Base-by-base conservation (phyloP, 805 yeast species). In the Nakazawaea anatomiae region DNA sequence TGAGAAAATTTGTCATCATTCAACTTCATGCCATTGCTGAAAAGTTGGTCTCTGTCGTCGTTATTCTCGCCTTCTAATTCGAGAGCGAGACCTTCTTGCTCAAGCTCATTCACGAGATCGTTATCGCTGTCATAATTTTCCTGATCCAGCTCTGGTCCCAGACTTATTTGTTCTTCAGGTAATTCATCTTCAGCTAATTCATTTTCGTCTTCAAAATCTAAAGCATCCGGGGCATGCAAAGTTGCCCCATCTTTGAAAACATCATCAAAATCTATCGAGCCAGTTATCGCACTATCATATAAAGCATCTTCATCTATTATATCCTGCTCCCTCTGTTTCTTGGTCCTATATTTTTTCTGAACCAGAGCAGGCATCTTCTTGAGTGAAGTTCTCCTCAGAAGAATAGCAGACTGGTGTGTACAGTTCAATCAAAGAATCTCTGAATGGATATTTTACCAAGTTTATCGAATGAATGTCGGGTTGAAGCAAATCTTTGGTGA, bases 141-240 rank as follows among this genome's bases (percentile, higher is more conserved):
- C 4, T 45, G 60, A 4, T 45, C 57, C 14, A 53, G 59, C 10
- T 43, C 58, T 25, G 54, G 11, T 6, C 9, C 44, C 29, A 25
- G 32, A 52, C 25, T 18, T 18, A 18, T 18, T 18, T 18, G 25
- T 18, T 52, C 73, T 32, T 68, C 74, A 1, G 73, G 73, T 3
- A 67, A 59, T 51, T 88, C 96, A 44, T 91, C 97, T 28, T 91
- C 97, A 0, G 97, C 97, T 46, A 91, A 71, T 65, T 91, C 97
- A 57, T 91, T 97, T 60, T 88, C 95, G 63, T 89, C 96, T 61
- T 89, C 97, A 63, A 87, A 92, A 66, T 92, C 98, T 34, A 90
- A 73, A 8, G 99, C 99, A 65, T 91, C 92, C 6, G 81, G 96
- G 1, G 94, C 91, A 66, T 91, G 98, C 50, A 77, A 75, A 2